phyloP scores from a whole-genome alignment of 2,329 filamentous ascomycete genomes.

The Aureobasidium sp. region DNA sequence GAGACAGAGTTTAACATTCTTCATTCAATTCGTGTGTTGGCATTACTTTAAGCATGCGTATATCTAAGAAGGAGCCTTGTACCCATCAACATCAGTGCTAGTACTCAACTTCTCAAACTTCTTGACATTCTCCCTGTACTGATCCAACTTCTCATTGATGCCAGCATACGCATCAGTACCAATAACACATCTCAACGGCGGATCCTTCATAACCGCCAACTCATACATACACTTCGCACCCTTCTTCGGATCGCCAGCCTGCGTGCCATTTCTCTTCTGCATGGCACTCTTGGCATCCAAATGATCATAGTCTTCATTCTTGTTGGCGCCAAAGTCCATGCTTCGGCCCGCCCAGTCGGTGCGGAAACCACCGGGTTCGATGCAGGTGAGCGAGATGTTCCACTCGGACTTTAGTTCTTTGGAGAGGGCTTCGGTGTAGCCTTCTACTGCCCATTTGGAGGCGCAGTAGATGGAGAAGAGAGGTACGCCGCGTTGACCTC shows the following conservation, averaged over 20 bases:
- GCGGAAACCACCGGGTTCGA: slow-evolving; percentile 42
- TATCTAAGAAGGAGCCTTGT: slow-evolving; percentile 21
- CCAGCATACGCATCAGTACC: slow-evolving; percentile 47
- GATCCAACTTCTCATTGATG: slow-evolving; percentile 46
- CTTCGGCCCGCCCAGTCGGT: slow-evolving; percentile 41
- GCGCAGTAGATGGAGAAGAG: slow-evolving; percentile 36
- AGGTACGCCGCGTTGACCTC: slow-evolving; percentile 38
- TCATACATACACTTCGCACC: slow-evolving; percentile 47
- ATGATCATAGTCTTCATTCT: slow-evolving; percentile 43
- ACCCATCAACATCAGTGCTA: slow-evolving; percentile 42
- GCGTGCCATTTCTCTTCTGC: slow-evolving; percentile 35
- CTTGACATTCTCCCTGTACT: slow-evolving; percentile 42
- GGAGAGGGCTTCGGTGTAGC: slow-evolving; percentile 39
- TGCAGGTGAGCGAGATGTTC: slow-evolving; percentile 40
- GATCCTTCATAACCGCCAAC: slow-evolving; percentile 45
- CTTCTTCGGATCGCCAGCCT: slow-evolving; percentile 46
- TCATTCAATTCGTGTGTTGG: not conserved
- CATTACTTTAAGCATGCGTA: not conserved
- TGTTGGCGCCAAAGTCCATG: slow-evolving; percentile 41
- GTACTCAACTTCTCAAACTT: slow-evolving; percentile 45
- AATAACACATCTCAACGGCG: slow-evolving; percentile 47
- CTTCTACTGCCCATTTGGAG: slow-evolving; percentile 43
- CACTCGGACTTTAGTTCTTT: slow-evolving; percentile 41
- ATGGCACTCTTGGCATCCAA: slow-evolving; percentile 39
- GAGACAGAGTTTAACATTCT: not conserved